These are phyloP conservation scores for Rhodotorula sp. DNA, from an alignment of 1,284 basidiomycete species.

Conservation along the genomic window DNA sequence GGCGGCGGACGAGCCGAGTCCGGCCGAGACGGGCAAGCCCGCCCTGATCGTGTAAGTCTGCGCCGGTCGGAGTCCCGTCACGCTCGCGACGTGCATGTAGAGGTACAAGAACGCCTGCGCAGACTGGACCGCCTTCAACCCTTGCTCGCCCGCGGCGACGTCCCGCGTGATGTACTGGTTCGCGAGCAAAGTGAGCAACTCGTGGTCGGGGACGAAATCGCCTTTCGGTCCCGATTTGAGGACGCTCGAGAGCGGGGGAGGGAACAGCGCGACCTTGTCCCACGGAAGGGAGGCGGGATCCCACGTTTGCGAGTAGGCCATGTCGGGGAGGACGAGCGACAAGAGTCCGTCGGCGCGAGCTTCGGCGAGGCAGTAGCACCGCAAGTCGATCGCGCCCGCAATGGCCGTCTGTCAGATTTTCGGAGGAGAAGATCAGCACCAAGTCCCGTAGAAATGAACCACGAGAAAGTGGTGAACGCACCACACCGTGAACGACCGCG, in stretches of 20 bases:
- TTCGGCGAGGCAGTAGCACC: conserved; percentile 84
- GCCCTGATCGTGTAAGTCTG: conserved; percentile 81
- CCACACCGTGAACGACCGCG: conserved; percentile 95
- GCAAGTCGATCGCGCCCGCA: conserved; percentile 89
- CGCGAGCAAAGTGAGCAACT: conserved; percentile 57
- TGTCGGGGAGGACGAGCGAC: conserved; percentile 75
- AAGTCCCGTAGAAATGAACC: background rate
- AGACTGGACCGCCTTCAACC: conserved; percentile 39
- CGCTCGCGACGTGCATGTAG: conserved; percentile 64
- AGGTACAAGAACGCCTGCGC: conserved; percentile 87
- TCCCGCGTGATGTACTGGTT: conserved; percentile 26
- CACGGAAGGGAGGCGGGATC: conserved; percentile 76
- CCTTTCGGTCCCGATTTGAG: conserved; percentile 57
- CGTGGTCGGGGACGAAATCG: conserved; percentile 60
- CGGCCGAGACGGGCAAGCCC: conserved; percentile 97
- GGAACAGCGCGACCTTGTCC: conserved; percentile 54
- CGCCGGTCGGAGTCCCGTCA: conserved; percentile 56
- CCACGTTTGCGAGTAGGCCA: conserved; percentile 81
- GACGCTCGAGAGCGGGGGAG: conserved; percentile 43
- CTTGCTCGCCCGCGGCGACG: background rate
- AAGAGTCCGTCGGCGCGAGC: conserved; percentile 72
- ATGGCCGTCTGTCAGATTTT: conserved; percentile 70
- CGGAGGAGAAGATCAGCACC: background rate
- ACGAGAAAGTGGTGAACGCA: conserved; percentile 52
- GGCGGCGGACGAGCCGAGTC: conserved; percentile 94